phyloP scores from a whole-genome alignment of 2,329 filamentous ascomycete species.

The Penicillium sp. region DNA sequence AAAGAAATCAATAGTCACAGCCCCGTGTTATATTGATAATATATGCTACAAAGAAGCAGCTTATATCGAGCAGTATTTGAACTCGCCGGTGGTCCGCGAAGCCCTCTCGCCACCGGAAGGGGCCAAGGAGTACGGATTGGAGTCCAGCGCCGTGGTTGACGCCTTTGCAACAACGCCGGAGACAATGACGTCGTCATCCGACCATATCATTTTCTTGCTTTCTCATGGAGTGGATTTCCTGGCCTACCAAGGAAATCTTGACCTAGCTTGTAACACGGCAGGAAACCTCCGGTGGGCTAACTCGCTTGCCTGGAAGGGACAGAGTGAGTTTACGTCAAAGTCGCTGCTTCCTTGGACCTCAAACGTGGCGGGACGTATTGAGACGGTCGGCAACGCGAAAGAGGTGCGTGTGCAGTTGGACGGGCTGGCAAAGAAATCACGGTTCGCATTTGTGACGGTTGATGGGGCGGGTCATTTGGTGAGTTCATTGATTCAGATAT shows the following conservation, averaged over 20 bases:
- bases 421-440: not conserved
- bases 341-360: constrained; percentile 18
- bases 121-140: constrained; percentile 10
- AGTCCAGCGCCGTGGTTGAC: constrained; percentile 4
- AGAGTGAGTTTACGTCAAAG: constrained; percentile 21
- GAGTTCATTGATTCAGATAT: not conserved
- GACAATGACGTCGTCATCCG: constrained; percentile 4
- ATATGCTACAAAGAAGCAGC: constrained; percentile 20
- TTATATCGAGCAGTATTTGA: constrained; percentile 22
- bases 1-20: constrained; percentile 17
- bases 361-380: constrained; percentile 5
- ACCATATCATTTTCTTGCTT: constrained; percentile 16
- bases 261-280: constrained; percentile 29
- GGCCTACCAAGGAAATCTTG: constrained; percentile 27
- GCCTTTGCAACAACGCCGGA: constrained; percentile 17
- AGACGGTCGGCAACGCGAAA: constrained; percentile 13
- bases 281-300: constrained; percentile 25
- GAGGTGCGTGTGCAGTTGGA: constrained; percentile 8
- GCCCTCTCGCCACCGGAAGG: constrained; percentile 16
- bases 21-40: constrained; percentile 17
- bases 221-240: constrained; percentile 20
- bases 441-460: constrained; percentile 17
- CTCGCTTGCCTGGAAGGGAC: constrained; percentile 26
- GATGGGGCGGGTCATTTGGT: constrained; percentile 15
- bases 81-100: constrained; percentile 15